phyloP scores from a whole-genome alignment of 164 flowering plant species.

The grape (Vitis vinifera) region ASM3070453v1 NC_081814.1:12798501-12799000 shows the following conservation, averaged over 20 bases:
- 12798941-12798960: slow-evolving; percentile 50
- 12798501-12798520: no score
- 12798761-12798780: not conserved
- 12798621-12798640: no score
- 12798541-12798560: no score
- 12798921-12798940: slow-evolving; percentile 42
- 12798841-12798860: slow-evolving; percentile 59
- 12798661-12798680: no score
- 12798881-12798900: slow-evolving; percentile 78
- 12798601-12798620: no score
- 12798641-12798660: no score
- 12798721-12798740: no score
- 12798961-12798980: slow-evolving; percentile 36
- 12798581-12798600: no score
- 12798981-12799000: not conserved
- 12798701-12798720: no score
- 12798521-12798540: no score
- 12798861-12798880: slow-evolving; percentile 60
- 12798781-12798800: slow-evolving; percentile 1
- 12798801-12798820: slow-evolving; percentile 69
- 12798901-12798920: slow-evolving; percentile 72
- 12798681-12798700: no score
- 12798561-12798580: no score
- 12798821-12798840: slow-evolving; percentile 73
- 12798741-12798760: not conserved